Percentiles rank a stretch among this genome's conserved stretches.
These are phyloP conservation scores for Podila verticillata DNA, from an alignment of 192 early-diverging fungal genomes.

Conservation along the genomic window DNA sequence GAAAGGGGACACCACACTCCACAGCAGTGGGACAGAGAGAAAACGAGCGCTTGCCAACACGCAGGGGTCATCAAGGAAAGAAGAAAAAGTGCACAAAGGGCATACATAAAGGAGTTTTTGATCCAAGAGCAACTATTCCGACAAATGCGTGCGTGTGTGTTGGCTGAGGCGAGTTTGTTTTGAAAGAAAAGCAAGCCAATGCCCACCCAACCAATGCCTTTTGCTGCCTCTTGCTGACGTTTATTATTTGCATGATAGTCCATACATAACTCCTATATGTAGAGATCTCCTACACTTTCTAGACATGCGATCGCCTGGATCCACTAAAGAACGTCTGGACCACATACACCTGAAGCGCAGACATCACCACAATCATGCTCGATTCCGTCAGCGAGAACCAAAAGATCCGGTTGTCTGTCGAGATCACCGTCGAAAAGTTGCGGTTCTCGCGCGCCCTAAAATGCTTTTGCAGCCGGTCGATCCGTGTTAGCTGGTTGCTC, in stretches of 20 bases:
- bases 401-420: slow-evolving; percentile 87
- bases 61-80: not conserved
- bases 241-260: too few species aligned
- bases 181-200: too few species aligned
- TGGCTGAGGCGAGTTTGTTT: too few species aligned
- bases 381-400: slow-evolving; percentile 91
- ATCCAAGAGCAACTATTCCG: too few species aligned
- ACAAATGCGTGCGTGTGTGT: too few species aligned
- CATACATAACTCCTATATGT: too few species aligned
- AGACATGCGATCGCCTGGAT: slow-evolving; percentile 59
- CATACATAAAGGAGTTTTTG: not conserved
- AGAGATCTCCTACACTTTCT: not conserved
- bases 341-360: slow-evolving; percentile 92
- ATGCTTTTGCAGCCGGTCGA: slow-evolving; percentile 86
- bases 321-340: slow-evolving; percentile 92
- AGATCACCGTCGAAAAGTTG: slow-evolving; percentile 88
- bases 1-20: too few species aligned
- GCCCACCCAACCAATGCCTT: not conserved
- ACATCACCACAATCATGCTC: slow-evolving; percentile 81
- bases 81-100: not conserved
- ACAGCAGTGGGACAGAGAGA: too few species aligned
- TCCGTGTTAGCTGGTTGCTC: slow-evolving; percentile 67
- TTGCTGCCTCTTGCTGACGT: too few species aligned
- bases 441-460: slow-evolving; percentile 91
- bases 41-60: not conserved